Conservation (phyloP, 2,329 filamentous ascomycete genomes). For the Seiridium unicorne region DNA sequence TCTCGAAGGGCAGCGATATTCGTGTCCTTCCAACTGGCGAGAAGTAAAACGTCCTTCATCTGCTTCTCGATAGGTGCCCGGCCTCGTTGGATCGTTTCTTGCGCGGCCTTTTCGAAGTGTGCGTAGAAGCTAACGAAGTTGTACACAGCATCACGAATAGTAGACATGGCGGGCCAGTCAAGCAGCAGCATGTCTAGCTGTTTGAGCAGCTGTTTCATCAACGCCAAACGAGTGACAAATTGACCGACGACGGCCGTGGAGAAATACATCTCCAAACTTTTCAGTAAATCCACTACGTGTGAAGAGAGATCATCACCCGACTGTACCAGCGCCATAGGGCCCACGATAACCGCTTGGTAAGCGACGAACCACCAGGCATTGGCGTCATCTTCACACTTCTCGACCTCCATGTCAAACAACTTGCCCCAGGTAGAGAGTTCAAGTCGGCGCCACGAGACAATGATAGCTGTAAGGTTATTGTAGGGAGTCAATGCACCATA, state of each 20-base stretch:
- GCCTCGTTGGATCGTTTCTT: slow-evolving; percentile 65
- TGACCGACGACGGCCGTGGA: slow-evolving; percentile 78
- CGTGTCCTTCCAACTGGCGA: slow-evolving; percentile 97
- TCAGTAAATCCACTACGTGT: slow-evolving; percentile 70
- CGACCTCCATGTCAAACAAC: slow-evolving; percentile 79
- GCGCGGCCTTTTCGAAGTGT: slow-evolving; percentile 66
- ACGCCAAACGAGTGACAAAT: slow-evolving; percentile 67
- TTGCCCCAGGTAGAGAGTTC: slow-evolving; percentile 91
- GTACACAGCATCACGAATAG: slow-evolving; percentile 62
- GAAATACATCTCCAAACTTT: slow-evolving; percentile 78
- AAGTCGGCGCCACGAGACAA: slow-evolving; percentile 86
- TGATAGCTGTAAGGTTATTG: slow-evolving; percentile 73
- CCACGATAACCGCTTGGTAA: slow-evolving; percentile 83
- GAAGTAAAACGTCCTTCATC: slow-evolving; percentile 86
- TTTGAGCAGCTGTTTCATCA: slow-evolving; percentile 64
- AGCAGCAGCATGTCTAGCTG: slow-evolving; percentile 62
- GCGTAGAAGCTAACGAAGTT: slow-evolving; percentile 78
- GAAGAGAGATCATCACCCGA: slow-evolving; percentile 55
- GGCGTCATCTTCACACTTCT: slow-evolving; percentile 74
- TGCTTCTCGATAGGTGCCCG: slow-evolving; percentile 79
- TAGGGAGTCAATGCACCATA: slow-evolving; percentile 71
- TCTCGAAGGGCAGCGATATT: slow-evolving; percentile 88
- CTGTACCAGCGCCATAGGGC: slow-evolving; percentile 65
- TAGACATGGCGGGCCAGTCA: slow-evolving; percentile 56
- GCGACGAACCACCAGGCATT: slow-evolving; percentile 95